Base-by-base conservation (phyloP, 2,329 filamentous ascomycete species). In the Botrytis porri region DNA sequence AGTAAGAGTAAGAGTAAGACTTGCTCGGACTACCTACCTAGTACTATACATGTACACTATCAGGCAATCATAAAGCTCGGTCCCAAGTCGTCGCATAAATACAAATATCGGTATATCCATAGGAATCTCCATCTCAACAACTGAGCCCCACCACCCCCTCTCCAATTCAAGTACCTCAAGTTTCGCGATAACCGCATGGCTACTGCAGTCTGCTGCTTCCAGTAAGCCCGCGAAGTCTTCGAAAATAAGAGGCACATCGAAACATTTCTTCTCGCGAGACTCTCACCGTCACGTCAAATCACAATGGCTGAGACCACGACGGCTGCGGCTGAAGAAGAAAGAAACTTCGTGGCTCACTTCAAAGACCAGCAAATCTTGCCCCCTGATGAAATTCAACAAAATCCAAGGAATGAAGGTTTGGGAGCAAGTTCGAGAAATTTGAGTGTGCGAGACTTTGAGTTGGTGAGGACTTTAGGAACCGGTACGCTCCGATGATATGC, bases 401-500 rank as follows among this genome's bases (percentile, higher is more conserved):
- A 78, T 45, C 69, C 77, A 37, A 74, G 75, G 72, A 78, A 78
- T 64, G 78, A 79, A 71, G 77, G 76, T 32, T 65, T 80, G 72
- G 79, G 78, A 6, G 74, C 74, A 14, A 79, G 75, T 48, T 80
- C 78, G 32, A 77, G 73, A 63, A 67, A 69, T 1, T 79, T 86
- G 57, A 80, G 82, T 63, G 80, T 85, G 73, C 83, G 86, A 74
- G 91, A 94, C 83, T 95, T 95, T 80, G 86, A 89, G 74, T 85
- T 93, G 67, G 86, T 95, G 76, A 90, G 92, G 81, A 95, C 93
- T 20, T 84, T 95, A 75, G 93, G 91, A 75, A 95, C 92, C 59
- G 92, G 91, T 91, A 83, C 59, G 54, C 45, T 43, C 41, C 37
- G 37, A 72, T 65, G 45, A 43, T 32, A 69, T 69, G 57, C 51